Evolutionary conservation across 257 asterid species (phyloP).

Genomic region (Solanum habrochaites): DNA sequence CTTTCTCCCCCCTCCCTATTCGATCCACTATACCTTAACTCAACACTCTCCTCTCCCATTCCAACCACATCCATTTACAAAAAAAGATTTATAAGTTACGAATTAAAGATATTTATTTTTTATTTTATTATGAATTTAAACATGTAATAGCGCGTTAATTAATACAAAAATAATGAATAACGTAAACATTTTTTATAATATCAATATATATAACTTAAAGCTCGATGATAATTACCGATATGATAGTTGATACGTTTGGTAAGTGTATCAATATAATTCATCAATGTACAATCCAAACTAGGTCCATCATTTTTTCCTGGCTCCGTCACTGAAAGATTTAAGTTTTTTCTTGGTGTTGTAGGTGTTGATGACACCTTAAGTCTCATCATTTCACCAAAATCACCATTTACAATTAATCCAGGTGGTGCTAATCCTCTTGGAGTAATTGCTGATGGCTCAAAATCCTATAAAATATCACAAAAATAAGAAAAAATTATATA

Average conservation of each 20-base stretch:
- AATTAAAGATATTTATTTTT: too few species aligned
- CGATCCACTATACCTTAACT: too few species aligned
- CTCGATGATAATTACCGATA: neutral
- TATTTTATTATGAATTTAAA: neutral
- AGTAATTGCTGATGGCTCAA: neutral
- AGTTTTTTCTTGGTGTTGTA: neutral
- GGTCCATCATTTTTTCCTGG: neutral
- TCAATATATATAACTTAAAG: neutral
- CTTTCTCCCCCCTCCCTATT: too few species aligned
- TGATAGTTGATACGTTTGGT: constrained; percentile 2
- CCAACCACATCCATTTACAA: neutral
- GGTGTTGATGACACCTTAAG: neutral
- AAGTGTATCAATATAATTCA: constrained; percentile 1
- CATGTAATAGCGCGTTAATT: neutral
- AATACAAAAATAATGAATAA: too few species aligned
- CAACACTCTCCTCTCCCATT: too few species aligned
- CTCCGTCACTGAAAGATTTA: neutral
- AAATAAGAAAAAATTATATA: too few species aligned
- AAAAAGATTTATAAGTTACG: neutral
- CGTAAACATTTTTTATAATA: neutral
- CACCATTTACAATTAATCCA: neutral
- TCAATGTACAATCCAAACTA: neutral
- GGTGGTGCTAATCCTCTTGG: neutral
- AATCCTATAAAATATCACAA: neutral
- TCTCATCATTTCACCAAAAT: neutral